phyloP scores from a whole-genome alignment of 495 filamentous ascomycete genomes.

The Lichina pygmaea region DNA sequence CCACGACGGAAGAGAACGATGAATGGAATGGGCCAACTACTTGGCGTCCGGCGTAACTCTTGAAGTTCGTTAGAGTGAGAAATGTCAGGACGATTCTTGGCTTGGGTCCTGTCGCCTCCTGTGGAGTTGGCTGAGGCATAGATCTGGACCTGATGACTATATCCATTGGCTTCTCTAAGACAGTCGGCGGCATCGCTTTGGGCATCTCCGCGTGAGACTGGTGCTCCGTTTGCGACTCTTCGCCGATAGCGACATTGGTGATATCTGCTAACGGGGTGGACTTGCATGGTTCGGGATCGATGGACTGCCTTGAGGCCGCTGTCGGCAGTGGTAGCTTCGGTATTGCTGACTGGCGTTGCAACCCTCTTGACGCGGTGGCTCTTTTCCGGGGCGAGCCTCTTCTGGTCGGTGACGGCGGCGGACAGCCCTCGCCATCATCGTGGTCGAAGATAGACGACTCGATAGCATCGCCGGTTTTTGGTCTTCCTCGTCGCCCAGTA shows the following conservation, averaged over 20 bases:
- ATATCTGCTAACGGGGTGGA: constrained; percentile 53
- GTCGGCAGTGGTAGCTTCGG: constrained; percentile 18
- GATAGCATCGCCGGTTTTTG: constrained; percentile 18
- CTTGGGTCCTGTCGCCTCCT: constrained; percentile 47
- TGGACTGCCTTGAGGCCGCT: constrained; percentile 19
- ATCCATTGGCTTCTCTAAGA: constrained; percentile 76
- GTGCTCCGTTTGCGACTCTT: constrained; percentile 17
- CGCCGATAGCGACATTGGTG: constrained; percentile 42
- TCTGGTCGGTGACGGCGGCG: constrained; percentile 36
- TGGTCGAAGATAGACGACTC: constrained; percentile 32
- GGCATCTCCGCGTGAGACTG: constrained; percentile 8
- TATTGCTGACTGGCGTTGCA: constrained; percentile 19
- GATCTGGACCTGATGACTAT: constrained; percentile 74
- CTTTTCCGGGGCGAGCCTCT: constrained; percentile 36
- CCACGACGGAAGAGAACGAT: constrained; percentile 96
- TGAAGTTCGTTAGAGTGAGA: constrained; percentile 80
- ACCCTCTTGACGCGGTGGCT: constrained; percentile 25
- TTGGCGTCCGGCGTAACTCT: constrained; percentile 88
- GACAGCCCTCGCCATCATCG: constrained; percentile 22
- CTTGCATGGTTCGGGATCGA: constrained; percentile 24
- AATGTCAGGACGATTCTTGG: constrained; percentile 75
- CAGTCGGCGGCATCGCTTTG: constrained; percentile 24
- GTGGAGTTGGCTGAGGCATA: constrained; percentile 23
- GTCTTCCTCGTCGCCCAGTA: constrained; percentile 8
- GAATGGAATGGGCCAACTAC: constrained; percentile 91